Conservation (phyloP, 2,329 filamentous ascomycete genomes). For the Alternaria burnsii region DNA sequence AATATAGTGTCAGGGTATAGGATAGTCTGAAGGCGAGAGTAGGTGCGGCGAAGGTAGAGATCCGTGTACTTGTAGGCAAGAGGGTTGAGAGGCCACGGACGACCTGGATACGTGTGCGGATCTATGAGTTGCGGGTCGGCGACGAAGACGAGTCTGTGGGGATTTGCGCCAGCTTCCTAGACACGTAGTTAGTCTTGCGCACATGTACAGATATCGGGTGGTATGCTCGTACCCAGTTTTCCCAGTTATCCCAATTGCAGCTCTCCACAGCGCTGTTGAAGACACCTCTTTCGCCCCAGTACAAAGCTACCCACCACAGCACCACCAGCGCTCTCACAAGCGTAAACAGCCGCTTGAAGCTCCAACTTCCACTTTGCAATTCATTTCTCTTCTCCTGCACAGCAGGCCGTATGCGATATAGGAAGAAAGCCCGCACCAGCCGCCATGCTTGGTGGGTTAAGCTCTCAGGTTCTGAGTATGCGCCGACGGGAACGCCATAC, state of each 20-base stretch:
- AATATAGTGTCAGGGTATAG: conserved; percentile 87
- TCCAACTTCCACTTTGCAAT: conserved; percentile 32
- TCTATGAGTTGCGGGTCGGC: conserved; percentile 93
- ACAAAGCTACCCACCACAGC: conserved; percentile 78
- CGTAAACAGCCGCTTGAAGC: conserved; percentile 34
- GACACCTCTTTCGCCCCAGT: conserved; percentile 84
- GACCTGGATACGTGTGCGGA: conserved; percentile 91
- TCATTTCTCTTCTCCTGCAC: conserved; percentile 22
- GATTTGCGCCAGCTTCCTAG: conserved; percentile 78
- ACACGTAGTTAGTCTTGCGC: conserved; percentile 19
- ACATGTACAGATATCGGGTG: background rate
- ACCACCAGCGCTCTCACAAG: conserved; percentile 64
- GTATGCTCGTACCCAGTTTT: conserved; percentile 76
- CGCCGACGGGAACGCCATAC: conserved; percentile 49
- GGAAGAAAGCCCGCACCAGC: conserved; percentile 39
- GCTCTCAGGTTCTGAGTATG: conserved; percentile 49
- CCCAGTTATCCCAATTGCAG: conserved; percentile 89
- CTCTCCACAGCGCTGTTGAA: conserved; percentile 74
- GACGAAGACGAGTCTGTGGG: conserved; percentile 84
- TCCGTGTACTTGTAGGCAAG: conserved; percentile 80
- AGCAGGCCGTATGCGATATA: conserved; percentile 42
- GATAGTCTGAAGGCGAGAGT: conserved; percentile 76
- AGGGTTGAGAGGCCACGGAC: conserved; percentile 75
- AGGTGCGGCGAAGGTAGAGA: conserved; percentile 85
- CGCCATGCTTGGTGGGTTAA: conserved; percentile 43